A percentile compares a stretch with the other conserved stretches of the same genome.
Evolutionary conservation across 805 yeast genomes (phyloP).

Genomic region (Cephaloascus albidus): DNA sequence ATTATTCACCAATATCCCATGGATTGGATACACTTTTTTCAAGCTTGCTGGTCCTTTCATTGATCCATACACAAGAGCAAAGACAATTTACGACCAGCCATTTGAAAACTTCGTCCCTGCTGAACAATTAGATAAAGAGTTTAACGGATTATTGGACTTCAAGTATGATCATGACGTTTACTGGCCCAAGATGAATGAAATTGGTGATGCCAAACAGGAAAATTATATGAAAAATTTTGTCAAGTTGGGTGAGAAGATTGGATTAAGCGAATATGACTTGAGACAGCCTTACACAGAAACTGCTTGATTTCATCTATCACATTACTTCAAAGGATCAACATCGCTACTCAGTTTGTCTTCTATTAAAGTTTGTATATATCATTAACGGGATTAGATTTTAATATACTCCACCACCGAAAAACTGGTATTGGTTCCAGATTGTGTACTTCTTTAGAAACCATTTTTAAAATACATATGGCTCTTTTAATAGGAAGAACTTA

Average conservation of each 20-base stretch:
- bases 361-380: too few species aligned
- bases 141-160: slow-evolving; percentile 41
- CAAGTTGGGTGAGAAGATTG: slow-evolving; percentile 38
- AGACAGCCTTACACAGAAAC: slow-evolving; percentile 16
- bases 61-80: slow-evolving; percentile 50
- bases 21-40: slow-evolving; percentile 47
- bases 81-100: slow-evolving; percentile 49
- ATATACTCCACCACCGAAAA: too few species aligned
- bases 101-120: slow-evolving; percentile 44
- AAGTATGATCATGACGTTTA: slow-evolving; percentile 42
- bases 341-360: too few species aligned
- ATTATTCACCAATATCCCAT: slow-evolving; percentile 45
- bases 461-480: too few species aligned
- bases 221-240: slow-evolving; percentile 25
- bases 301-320: too few species aligned
- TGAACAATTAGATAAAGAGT: slow-evolving; percentile 40
- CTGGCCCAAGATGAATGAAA: slow-evolving; percentile 40
- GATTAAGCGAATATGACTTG: slow-evolving; percentile 45
- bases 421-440: too few species aligned
- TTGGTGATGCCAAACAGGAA: slow-evolving; percentile 27
- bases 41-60: slow-evolving; percentile 49
- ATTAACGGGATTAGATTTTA: too few species aligned
- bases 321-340: too few species aligned
- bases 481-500: too few species aligned
- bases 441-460: too few species aligned